Conservation (phyloP, 129 eudicot species). For the Helianthus tuberosus region DNA sequence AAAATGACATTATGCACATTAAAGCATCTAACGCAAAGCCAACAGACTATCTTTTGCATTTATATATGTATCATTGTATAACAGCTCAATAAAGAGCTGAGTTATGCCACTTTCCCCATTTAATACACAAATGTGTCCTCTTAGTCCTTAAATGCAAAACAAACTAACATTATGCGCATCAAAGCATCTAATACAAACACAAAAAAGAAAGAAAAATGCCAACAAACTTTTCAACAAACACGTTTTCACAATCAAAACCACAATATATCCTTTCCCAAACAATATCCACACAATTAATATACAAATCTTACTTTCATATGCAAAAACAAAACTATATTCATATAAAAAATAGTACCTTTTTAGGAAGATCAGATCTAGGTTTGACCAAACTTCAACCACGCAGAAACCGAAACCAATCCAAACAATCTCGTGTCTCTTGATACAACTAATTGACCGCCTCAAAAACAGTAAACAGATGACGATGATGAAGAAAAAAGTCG, state of each 20-base stretch:
- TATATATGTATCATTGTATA: not conserved
- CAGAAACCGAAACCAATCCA: slow-evolving; percentile 14
- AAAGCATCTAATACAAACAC: not conserved
- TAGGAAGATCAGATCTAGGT: slow-evolving; percentile 21
- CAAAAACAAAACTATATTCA: slow-evolving; percentile 6
- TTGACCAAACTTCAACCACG: slow-evolving; percentile 13
- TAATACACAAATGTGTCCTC: not conserved
- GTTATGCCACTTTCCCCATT: not conserved
- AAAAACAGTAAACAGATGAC: slow-evolving; percentile 1
- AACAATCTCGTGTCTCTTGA: slow-evolving; percentile 18
- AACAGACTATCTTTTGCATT: not conserved
- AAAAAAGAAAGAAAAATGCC: not conserved
- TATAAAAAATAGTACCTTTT: slow-evolving; percentile 15
- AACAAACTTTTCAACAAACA: not conserved
- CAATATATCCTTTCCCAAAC: not conserved
- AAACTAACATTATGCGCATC: not conserved
- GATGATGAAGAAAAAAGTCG: slow-evolving; percentile 14
- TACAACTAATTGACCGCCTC: slow-evolving; percentile 28
- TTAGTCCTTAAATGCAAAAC: not conserved
- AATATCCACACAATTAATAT: not conserved
- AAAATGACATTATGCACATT: too few relatives aligned
- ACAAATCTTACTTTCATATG: slow-evolving; percentile 12
- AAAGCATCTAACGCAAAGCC: too few relatives aligned
- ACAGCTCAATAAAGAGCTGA: not conserved
- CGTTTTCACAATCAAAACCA: not conserved